Evolutionary conservation across 768 basidiomycete genomes (phyloP), one percentile per base, ranked within the genome.

Genomic region (Strobilomyces confusus): DNA sequence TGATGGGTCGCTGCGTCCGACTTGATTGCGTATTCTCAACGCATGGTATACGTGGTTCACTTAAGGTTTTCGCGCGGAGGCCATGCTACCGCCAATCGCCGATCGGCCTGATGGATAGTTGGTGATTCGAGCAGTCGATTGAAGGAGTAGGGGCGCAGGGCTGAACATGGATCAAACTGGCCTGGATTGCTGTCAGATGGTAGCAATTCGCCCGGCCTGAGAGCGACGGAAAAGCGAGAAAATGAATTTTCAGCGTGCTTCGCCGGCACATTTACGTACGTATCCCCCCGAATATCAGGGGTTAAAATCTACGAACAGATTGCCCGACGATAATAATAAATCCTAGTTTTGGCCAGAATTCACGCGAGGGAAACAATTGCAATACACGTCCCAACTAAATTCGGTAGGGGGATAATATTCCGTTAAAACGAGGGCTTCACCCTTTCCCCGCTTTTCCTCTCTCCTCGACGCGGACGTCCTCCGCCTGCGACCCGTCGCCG

Each of bases 401-500:
- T 78, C 81, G 83, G 83, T 75, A 80, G 78, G 77, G 74, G 76
- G 75, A 77, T 80, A 78, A 66, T 75, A 78, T 80, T 82, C 63
- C 80, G 81, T 82, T 86, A 88, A 89, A 87, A 83, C 82, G 80
- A 80, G 80, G 72, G 73, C 74, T 72, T 73, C 73, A 77, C 74
- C 75, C 77, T 83, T 80, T 79, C 76, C 78, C 82, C 82, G 80
- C 76, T 77, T 79, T 81, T 74, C 68, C 71, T 72, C 71, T 70
- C 69, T 63, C 72, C 70, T 72, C 73, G 71, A 65, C 71, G 68
- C 73, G 58, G 59, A 59, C 69, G 51, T 60, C 61, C 59, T 60
- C 44, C 42, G 48, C 58, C 62, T 61, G 14, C 48, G 54, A 57
- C 55, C 51, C 46, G 59, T 56, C 58, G 47, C 32, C 50, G 38